Conservation (phyloP, 2,329 filamentous ascomycete genomes). For the Parastagonospora nodorum region DNA sequence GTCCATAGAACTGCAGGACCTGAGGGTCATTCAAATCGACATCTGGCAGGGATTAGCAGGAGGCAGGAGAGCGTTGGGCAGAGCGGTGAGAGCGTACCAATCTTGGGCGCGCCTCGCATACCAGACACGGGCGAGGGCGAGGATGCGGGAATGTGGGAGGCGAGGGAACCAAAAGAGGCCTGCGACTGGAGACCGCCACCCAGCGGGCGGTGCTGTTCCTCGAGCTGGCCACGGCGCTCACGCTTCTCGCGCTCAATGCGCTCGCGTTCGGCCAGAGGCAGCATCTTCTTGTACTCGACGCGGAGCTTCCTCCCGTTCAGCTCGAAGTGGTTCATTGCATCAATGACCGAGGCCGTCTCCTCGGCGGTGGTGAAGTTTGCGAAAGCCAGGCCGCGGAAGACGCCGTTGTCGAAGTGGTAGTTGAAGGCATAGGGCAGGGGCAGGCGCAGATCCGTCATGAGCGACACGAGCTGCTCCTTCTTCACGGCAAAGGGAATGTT, state of each 20-base stretch:
- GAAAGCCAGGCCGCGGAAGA: constrained; percentile 94
- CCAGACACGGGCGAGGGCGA: constrained; percentile 72
- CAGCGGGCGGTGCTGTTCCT: constrained; percentile 90
- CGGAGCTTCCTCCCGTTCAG: constrained; percentile 91
- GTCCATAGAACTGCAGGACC: constrained; percentile 86
- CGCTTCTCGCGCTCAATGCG: constrained; percentile 96
- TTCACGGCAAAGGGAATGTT: constrained; percentile 99
- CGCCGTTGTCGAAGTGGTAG: constrained; percentile 98
- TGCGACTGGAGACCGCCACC: constrained; percentile 76
- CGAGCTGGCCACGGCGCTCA: constrained; percentile 90
- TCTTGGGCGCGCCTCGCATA: constrained; percentile 51
- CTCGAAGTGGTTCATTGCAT: constrained; percentile 93
- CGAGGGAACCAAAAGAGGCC: constrained; percentile 81
- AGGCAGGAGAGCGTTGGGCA: background rate
- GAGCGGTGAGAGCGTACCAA: constrained; percentile 43
- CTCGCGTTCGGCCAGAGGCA: constrained; percentile 91
- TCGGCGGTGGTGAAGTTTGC: constrained; percentile 97
- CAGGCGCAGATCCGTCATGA: constrained; percentile 94
- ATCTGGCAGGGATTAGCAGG: constrained; percentile 54
- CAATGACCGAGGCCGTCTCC: constrained; percentile 90
- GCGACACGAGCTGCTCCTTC: constrained; percentile 88
- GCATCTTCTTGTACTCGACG: constrained; percentile 99
- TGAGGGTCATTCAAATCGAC: constrained; percentile 91
- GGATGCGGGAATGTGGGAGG: constrained; percentile 65
- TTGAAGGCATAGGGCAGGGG: constrained; percentile 98